phyloP scores from a whole-genome alignment of 176 grass and related monocot genomes.

The Phoenix dactylifera region DNA sequence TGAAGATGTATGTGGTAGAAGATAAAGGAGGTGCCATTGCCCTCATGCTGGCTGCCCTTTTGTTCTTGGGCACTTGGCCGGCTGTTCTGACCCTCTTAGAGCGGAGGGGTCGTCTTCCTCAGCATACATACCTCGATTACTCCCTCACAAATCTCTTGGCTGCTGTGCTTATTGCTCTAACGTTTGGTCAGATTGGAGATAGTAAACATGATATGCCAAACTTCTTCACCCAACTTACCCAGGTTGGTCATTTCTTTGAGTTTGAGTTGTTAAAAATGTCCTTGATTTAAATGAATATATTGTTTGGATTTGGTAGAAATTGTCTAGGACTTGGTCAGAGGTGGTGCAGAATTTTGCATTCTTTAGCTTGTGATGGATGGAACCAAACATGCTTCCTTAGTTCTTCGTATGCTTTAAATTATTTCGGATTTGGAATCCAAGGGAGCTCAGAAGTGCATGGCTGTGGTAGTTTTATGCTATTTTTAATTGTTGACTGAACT shows the following conservation, averaged over 20 bases:
- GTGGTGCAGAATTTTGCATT: too few relatives aligned
- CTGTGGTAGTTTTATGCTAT: too few relatives aligned
- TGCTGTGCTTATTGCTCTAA: slow-evolving; percentile 61
- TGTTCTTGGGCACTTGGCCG: slow-evolving; percentile 91
- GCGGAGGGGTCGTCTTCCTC: slow-evolving; percentile 70
- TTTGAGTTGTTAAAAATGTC: too few relatives aligned
- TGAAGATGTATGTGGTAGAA: slow-evolving; percentile 71
- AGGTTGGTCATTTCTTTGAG: slow-evolving; percentile 15
- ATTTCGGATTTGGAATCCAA: too few relatives aligned
- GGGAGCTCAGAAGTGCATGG: too few relatives aligned
- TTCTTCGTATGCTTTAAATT: too few relatives aligned
- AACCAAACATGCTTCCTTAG: too few relatives aligned
- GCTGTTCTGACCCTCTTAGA: slow-evolving; percentile 84
- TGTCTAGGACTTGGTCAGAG: too few relatives aligned
- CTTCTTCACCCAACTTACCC: slow-evolving; percentile 75
- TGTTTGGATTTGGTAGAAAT: too few relatives aligned
- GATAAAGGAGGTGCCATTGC: slow-evolving; percentile 66
- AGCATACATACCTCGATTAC: slow-evolving; percentile 91
- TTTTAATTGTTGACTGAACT: too few relatives aligned
- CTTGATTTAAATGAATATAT: too few relatives aligned
- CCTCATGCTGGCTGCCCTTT: slow-evolving; percentile 51
- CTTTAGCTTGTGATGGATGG: too few relatives aligned
- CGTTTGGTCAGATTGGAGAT: slow-evolving; percentile 63
- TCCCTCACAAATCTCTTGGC: slow-evolving; percentile 78
- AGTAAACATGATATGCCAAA: slow-evolving; percentile 54